Evolutionary conservation across 257 asterid species (phyloP).

Genomic region (Nicotiana tomentosiformis): DNA sequence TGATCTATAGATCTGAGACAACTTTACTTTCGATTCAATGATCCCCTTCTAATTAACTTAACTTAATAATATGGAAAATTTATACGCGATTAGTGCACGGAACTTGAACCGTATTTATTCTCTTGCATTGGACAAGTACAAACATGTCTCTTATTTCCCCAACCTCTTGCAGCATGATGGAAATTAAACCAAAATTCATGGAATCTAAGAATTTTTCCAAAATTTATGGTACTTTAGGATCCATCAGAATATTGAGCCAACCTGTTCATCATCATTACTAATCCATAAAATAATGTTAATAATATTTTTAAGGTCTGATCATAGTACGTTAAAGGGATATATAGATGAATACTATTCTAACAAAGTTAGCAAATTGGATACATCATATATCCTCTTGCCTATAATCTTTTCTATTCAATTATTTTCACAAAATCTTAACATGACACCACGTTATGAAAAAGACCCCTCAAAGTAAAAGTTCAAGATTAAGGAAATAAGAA

Average conservation of each 20-base stretch:
- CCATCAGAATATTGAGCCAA: not conserved
- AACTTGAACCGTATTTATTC: not conserved
- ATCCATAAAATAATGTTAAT: not conserved
- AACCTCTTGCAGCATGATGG: not conserved
- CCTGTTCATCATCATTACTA: not conserved
- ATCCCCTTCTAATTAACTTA: no score
- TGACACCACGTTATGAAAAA: not conserved
- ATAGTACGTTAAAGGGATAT: not conserved
- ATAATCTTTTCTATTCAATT: not conserved
- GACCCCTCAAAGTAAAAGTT: no score
- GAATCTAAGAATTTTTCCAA: not conserved
- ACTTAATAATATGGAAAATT: no score
- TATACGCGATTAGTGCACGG: not conserved
- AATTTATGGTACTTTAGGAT: not conserved
- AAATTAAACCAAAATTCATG: not conserved
- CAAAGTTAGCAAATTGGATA: not conserved
- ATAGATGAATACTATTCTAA: not conserved
- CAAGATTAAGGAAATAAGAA: no score
- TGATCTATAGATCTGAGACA: rapidly evolving
- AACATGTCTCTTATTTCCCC: not conserved
- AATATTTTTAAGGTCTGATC: not conserved
- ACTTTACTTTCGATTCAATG: rapidly evolving
- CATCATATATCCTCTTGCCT: not conserved
- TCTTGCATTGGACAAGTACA: not conserved
- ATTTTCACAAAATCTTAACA: no score